phyloP scores from a whole-genome alignment of 2,329 filamentous ascomycete genomes.

The Colletotrichum melonis region DNA sequence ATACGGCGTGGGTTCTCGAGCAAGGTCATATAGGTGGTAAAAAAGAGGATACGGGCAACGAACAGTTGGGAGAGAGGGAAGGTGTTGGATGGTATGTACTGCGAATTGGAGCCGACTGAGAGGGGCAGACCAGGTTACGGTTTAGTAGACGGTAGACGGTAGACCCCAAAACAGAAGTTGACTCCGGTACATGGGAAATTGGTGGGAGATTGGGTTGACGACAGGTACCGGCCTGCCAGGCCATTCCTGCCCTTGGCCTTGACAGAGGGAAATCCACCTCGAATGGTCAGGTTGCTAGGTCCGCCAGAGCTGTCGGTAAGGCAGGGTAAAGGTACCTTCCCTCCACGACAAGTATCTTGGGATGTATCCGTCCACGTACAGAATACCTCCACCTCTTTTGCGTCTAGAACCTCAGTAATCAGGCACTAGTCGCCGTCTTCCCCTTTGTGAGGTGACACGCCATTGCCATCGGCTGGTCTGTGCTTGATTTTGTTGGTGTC shows the following conservation, averaged over 20 bases:
- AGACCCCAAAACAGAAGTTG: conserved; percentile 32
- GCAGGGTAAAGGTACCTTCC: conserved; percentile 2
- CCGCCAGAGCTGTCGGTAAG: conserved; percentile 17
- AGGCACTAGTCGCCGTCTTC: conserved; percentile 12
- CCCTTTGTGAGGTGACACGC: conserved; percentile 20
- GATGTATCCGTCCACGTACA: no score
- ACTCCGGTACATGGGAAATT: conserved; percentile 38
- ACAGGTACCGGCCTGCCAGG: conserved; percentile 30
- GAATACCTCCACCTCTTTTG: background rate
- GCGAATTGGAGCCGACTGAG: conserved; percentile 12
- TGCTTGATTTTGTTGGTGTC: conserved; percentile 9
- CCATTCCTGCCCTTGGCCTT: conserved; percentile 15
- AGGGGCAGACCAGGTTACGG: background rate
- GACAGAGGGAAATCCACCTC: conserved; percentile 15
- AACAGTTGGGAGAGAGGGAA: background rate
- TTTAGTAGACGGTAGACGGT: conserved; percentile 7
- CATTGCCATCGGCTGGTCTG: conserved; percentile 24
- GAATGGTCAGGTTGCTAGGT: conserved; percentile 5
- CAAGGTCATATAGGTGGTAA: conserved; percentile 3
- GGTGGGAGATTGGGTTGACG: conserved; percentile 35
- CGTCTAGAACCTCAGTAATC: background rate
- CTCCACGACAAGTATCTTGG: background rate
- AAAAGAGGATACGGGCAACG: conserved; percentile 2
- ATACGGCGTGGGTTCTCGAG: conserved; percentile 30
- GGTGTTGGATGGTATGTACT: conserved; percentile 18